Evolutionary conservation across 148 eudicot genomes (phyloP).

Genomic region (Vaccinium darrowii): DNA sequence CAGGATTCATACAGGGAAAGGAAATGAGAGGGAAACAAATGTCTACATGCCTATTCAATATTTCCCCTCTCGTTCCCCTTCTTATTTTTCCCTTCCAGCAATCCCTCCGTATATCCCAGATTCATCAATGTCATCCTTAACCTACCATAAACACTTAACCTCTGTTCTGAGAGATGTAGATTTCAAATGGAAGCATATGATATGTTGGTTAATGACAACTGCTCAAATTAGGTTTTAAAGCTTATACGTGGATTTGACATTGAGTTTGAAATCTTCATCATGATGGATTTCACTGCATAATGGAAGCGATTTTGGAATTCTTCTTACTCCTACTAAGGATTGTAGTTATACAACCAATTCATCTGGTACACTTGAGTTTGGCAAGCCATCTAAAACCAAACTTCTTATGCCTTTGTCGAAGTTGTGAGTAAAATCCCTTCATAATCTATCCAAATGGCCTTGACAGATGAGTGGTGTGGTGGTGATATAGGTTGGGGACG

Average conservation of each 20-base stretch:
- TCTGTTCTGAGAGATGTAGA: neutral
- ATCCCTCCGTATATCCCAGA: neutral
- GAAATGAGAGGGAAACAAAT: neutral
- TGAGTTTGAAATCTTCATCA: neutral
- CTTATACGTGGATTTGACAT: neutral
- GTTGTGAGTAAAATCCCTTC: neutral
- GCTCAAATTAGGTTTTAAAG: neutral
- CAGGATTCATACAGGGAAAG: neutral
- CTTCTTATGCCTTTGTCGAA: neutral
- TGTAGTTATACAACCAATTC: neutral
- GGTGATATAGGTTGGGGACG: neutral
- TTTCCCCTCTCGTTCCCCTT: neutral
- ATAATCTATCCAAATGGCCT: neutral
- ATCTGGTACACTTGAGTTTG: neutral
- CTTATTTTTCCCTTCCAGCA: neutral
- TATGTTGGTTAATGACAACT: neutral
- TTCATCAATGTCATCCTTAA: neutral
- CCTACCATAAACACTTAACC: neutral
- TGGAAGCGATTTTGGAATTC: neutral
- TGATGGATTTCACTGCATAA: neutral
- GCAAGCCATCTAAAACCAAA: neutral
- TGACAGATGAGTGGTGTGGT: neutral
- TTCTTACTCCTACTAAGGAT: neutral
- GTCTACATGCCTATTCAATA: neutral
- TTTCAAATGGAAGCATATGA: neutral